A percentile compares a stretch with the other conserved stretches of the same genome.
Evolutionary conservation across 768 basidiomycete genomes (phyloP).

Genomic region (Pleurotus platypus): DNA sequence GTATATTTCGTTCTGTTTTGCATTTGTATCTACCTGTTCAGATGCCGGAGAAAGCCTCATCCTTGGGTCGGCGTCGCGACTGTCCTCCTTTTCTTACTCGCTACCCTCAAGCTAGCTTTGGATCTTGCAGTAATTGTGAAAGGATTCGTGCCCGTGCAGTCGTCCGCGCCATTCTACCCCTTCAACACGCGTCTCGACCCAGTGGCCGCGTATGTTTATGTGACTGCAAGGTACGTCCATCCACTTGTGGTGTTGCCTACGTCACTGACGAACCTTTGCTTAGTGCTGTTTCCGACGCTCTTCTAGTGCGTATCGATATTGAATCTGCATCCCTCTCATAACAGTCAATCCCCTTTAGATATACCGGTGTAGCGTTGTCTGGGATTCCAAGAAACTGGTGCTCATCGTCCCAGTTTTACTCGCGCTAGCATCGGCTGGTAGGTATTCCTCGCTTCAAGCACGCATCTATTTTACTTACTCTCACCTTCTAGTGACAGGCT

Average conservation of each 20-base stretch:
- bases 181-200: neutral
- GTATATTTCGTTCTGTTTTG: neutral
- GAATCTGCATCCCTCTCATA: neutral
- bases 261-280: neutral
- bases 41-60: neutral
- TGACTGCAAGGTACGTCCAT: neutral
- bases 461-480: too few species aligned
- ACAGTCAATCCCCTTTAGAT: neutral
- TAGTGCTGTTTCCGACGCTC: neutral
- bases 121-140: neutral
- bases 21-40: neutral
- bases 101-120: neutral
- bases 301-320: neutral
- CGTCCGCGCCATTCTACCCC: too few species aligned
- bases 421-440: neutral
- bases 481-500: too few species aligned
- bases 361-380: neutral
- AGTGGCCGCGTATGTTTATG: neutral
- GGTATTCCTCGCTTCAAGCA: neutral
- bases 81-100: neutral
- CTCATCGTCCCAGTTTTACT: neutral
- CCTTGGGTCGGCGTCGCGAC: neutral
- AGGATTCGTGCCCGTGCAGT: too few species aligned
- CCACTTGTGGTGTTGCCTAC: neutral
- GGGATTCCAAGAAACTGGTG: neutral